Evolutionary conservation across 2,329 filamentous ascomycete species (phyloP).

Genomic region (Penicillium sp.): DNA sequence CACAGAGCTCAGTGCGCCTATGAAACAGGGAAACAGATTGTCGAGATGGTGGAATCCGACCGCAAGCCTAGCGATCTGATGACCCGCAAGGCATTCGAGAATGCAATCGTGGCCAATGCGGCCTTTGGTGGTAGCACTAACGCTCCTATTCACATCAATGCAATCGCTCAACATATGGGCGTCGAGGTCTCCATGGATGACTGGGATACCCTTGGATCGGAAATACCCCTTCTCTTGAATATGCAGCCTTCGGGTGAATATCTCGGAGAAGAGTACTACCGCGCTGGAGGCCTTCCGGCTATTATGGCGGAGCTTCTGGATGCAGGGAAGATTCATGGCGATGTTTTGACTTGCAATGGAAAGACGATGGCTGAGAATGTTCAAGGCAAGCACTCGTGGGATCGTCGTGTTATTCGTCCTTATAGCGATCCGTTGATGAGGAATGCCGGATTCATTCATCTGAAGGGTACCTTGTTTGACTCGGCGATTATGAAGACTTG

Average conservation of each 20-base stretch:
- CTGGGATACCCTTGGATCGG: slow-evolving; percentile 50
- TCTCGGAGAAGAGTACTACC: slow-evolving; percentile 52
- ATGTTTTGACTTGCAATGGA: slow-evolving; percentile 32
- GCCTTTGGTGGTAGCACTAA: slow-evolving; percentile 56
- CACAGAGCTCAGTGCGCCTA: slow-evolving; percentile 48
- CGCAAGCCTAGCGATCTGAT: slow-evolving; percentile 52
- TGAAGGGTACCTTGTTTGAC: slow-evolving; percentile 47
- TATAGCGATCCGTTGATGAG: slow-evolving; percentile 46
- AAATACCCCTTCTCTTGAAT: slow-evolving; percentile 50
- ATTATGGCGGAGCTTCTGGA: slow-evolving; percentile 52
- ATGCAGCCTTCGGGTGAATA: slow-evolving; percentile 53
- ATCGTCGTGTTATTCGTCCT: slow-evolving; percentile 45
- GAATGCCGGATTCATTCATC: slow-evolving; percentile 50
- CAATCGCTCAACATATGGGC: slow-evolving; percentile 52
- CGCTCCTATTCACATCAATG: slow-evolving; percentile 53
- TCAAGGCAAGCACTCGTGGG: slow-evolving; percentile 43
- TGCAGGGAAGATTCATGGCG: slow-evolving; percentile 42
- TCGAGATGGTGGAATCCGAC: slow-evolving; percentile 48
- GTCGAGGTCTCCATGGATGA: slow-evolving; percentile 50
- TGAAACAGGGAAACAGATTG: slow-evolving; percentile 47
- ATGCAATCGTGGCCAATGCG: slow-evolving; percentile 51
- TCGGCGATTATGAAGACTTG: slow-evolving; percentile 53
- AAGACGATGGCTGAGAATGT: slow-evolving; percentile 21
- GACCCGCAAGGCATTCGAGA: slow-evolving; percentile 53
- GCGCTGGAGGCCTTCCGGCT: slow-evolving; percentile 50